Base-by-base conservation (phyloP, 108 stramenopile species). In the Mediolabrus comicus region DNA sequence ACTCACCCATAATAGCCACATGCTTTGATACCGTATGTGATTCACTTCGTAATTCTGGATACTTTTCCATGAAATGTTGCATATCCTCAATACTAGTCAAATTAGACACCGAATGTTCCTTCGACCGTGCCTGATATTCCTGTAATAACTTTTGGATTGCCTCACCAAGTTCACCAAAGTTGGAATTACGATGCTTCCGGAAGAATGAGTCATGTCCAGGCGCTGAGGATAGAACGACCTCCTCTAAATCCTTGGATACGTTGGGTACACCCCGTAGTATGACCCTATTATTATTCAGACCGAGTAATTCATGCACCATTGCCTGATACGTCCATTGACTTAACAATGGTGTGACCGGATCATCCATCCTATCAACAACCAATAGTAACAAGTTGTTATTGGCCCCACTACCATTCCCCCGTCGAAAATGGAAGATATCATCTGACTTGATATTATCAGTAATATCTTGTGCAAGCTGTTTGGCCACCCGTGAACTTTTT, bases 251-350 rank as follows among this genome's bases (percentile, higher is more conserved):
- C 53, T 91, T 85, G 39, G 91, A 72, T 19, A 97, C 81, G 58
- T 95, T 98, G 2, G 98, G 97, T 39, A 94, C 98, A 10, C 92
- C 94, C 30, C 92, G 86, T 39, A 99, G 84, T 13, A 93, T 82
- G 46, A 98, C 98, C 7, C 98, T 87, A 72, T 97, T 97, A 77
- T 97, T 96, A 53, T 97, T 97, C 52, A 99, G 73, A 26, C 99
- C 99, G 56, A 99, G 49, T 31, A 98, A 80, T 84, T 99, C 99
- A 67, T 99, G 99, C 1, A 99, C 98, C 99, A 99, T 99, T 61
- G 99, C 99, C 71, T 99, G 99, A 76, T 99, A 99, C 4, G 99
- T 99, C 99, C 99, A 99, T 77, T 99, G 99, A 68, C 82, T 86
- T 41, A 99, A 79, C 24, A 99, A 77, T 22, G 99, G 99, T 10